Evolutionary conservation across 768 basidiomycete species (phyloP).

Genomic region (Tulasnella sp.): DNA sequence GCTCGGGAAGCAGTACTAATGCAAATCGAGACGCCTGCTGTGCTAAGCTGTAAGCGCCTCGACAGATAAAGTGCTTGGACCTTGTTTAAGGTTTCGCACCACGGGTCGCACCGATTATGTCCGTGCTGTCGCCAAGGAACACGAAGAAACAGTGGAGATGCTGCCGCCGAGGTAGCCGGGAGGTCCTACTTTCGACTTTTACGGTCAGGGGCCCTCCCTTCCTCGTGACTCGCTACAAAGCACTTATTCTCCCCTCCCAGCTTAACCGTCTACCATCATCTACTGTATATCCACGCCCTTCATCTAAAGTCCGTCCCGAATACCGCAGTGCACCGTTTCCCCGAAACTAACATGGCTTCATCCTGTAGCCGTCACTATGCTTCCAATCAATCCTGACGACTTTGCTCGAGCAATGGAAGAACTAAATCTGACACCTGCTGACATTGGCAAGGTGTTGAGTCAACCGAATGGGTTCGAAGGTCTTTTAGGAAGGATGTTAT

Average conservation of each 20-base stretch:
- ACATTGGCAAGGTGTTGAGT: neutral
- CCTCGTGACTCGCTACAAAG: neutral
- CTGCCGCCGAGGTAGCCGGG: constrained; percentile 42
- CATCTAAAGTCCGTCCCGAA: neutral
- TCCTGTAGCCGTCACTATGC: neutral
- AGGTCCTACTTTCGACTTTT: constrained; percentile 12
- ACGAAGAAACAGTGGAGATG: constrained; percentile 75
- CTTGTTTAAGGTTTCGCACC: constrained; percentile 55
- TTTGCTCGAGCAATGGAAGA: constrained; percentile 4
- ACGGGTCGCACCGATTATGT: constrained; percentile 9
- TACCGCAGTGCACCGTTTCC: neutral
- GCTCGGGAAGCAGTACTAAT: neutral
- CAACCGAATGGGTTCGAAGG: constrained; percentile 16
- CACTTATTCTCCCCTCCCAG: neutral
- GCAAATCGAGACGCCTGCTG: neutral
- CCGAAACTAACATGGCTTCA: neutral
- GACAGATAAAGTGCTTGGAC: neutral
- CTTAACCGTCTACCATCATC: neutral
- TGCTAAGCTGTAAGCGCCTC: neutral
- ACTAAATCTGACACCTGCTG: constrained; percentile 16
- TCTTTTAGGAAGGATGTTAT: constrained; percentile 3
- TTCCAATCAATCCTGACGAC: constrained; percentile 9
- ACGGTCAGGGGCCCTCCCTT: neutral
- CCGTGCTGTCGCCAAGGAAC: constrained; percentile 58
- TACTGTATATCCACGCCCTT: neutral